Percentiles rank a stretch among this genome's conserved stretches.
Evolutionary conservation across 169 alveolate genomes (phyloP).

Genomic region (Plasmodium chabaudi): DNA sequence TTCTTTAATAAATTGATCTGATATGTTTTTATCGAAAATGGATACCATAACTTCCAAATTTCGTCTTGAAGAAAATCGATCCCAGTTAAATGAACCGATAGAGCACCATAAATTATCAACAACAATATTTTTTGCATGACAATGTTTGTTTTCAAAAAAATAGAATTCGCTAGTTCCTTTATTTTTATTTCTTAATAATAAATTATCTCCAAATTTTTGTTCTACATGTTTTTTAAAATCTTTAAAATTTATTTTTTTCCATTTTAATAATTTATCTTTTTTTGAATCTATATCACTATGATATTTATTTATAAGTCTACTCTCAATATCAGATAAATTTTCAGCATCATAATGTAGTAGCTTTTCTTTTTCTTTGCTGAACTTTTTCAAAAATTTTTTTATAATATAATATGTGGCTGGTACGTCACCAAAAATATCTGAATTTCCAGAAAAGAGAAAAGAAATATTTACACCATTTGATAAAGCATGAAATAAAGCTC

Average conservation of each 20-base stretch:
- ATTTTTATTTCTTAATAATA: constrained; percentile 6
- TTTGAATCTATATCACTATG: constrained; percentile 25
- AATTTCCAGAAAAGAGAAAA: constrained; percentile 87
- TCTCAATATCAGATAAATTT: not conserved
- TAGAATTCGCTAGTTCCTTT: constrained; percentile 69
- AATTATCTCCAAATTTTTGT: constrained; percentile 44
- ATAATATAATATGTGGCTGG: constrained; percentile 85
- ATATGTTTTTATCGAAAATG: constrained; percentile 66
- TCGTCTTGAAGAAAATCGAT: constrained; percentile 82
- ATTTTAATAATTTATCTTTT: not conserved
- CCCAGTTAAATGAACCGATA: constrained; percentile 85
- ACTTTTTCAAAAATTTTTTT: constrained; percentile 77
- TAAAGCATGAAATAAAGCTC: constrained; percentile 83
- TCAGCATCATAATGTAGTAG: not conserved
- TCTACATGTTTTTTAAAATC: not conserved
- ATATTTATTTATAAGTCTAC: too few species aligned
- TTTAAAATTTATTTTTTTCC: not conserved
- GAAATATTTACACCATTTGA: constrained; percentile 79
- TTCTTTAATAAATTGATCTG: constrained; percentile 31
- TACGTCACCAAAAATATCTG: constrained; percentile 87
- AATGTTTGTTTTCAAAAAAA: constrained; percentile 82
- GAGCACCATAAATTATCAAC: constrained; percentile 86
- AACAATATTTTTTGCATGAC: constrained; percentile 81
- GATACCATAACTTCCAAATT: constrained; percentile 83
- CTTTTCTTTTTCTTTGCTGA: not conserved